Evolutionary conservation across 129 eudicot species (phyloP).

Genomic region (Dittrichia graveolens): DNA sequence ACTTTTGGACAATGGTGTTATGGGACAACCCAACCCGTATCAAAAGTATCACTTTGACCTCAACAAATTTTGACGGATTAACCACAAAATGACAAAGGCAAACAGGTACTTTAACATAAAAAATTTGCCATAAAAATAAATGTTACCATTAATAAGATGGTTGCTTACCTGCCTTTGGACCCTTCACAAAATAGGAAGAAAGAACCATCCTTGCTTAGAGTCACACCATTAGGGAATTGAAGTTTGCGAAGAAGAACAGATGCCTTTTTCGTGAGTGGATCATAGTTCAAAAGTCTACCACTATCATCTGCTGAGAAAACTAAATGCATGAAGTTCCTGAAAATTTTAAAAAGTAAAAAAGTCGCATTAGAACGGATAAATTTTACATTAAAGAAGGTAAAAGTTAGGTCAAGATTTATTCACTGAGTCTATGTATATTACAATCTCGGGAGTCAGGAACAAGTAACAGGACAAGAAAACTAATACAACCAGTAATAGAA

Average conservation of each 20-base stretch:
- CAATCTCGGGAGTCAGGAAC: too few relatives aligned
- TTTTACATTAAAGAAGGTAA: neutral
- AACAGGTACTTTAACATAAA: neutral
- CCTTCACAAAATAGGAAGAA: slow-evolving; percentile 77
- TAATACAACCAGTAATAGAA: too few relatives aligned
- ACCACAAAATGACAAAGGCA: neutral
- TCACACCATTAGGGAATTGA: slow-evolving; percentile 85
- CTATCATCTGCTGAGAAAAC: slow-evolving; percentile 74
- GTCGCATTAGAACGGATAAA: neutral
- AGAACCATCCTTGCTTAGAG: slow-evolving; percentile 85
- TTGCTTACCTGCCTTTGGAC: slow-evolving; percentile 62
- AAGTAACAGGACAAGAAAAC: too few relatives aligned
- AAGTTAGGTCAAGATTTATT: neutral
- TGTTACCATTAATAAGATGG: neutral
- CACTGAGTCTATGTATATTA: too few relatives aligned
- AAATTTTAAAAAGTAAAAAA: slow-evolving; percentile 19
- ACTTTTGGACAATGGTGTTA: too few relatives aligned
- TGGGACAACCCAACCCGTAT: too few relatives aligned
- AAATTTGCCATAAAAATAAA: neutral
- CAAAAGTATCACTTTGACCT: too few relatives aligned
- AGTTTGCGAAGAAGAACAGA: slow-evolving; percentile 67
- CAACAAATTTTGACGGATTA: neutral
- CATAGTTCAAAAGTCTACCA: slow-evolving; percentile 84
- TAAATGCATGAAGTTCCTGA: slow-evolving; percentile 89
- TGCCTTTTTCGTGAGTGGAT: slow-evolving; percentile 65